Evolutionary conservation across 2,329 filamentous ascomycete genomes (phyloP).

Genomic region (Aureobasidium sp.): DNA sequence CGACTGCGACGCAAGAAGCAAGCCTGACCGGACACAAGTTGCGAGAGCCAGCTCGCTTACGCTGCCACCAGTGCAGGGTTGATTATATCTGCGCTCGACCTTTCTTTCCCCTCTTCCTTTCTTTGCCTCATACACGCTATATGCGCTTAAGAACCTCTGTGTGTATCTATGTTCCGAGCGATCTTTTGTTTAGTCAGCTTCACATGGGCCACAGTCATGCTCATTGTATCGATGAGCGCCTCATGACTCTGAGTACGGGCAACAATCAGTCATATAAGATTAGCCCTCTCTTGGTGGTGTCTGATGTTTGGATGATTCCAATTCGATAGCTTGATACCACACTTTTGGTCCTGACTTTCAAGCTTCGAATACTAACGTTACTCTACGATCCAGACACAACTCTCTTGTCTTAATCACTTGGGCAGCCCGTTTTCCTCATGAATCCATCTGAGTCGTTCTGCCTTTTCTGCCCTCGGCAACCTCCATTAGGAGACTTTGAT

Average conservation of each 20-base stretch:
- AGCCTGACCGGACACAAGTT: neutral
- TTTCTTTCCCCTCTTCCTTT: neutral
- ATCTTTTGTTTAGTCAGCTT: conserved; percentile 3
- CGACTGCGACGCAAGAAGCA: neutral
- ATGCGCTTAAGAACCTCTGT: neutral
- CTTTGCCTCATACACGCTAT: neutral
- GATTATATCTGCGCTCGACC: neutral
- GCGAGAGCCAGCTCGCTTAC: neutral
- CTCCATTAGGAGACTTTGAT: neutral
- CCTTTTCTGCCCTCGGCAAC: conserved; percentile 6
- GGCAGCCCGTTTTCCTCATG: neutral
- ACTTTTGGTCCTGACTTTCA: neutral
- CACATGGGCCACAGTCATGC: conserved; percentile 5
- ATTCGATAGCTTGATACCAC: neutral
- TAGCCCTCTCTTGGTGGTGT: neutral
- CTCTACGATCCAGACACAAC: conserved; percentile 3
- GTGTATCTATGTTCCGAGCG: conserved; percentile 1
- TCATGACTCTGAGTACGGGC: neutral
- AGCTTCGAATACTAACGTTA: neutral
- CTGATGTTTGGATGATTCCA: neutral
- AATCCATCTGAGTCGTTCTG: neutral
- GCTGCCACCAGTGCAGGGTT: neutral
- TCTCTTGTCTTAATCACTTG: neutral
- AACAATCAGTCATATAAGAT: conserved; percentile 4
- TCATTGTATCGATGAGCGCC: conserved; percentile 1